These are phyloP conservation scores for Leccinellum albellum DNA, from an alignment of 768 basidiomycete species.

Conservation along the genomic window DNA sequence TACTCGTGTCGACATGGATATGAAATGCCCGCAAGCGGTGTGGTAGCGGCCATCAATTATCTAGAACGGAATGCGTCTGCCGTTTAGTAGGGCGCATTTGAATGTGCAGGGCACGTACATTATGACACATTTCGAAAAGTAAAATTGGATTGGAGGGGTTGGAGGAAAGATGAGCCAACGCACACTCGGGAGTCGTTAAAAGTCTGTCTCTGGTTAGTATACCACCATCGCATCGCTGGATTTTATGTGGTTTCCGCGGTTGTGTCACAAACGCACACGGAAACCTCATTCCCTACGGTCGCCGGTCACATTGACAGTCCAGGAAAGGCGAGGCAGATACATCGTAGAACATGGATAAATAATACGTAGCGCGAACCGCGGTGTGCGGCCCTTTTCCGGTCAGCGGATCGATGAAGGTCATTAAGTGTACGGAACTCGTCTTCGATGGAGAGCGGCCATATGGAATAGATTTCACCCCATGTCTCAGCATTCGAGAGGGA, in stretches of 20 bases:
- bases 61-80: slow-evolving; percentile 32
- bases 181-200: slow-evolving; percentile 18
- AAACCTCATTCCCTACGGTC: slow-evolving; percentile 36
- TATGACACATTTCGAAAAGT: slow-evolving; percentile 59
- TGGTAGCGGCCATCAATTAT: slow-evolving; percentile 76
- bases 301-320: slow-evolving; percentile 31
- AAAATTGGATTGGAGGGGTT: slow-evolving; percentile 9
- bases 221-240: slow-evolving; percentile 13
- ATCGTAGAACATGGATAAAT: slow-evolving; percentile 19
- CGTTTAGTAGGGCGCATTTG: not conserved
- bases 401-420: slow-evolving; percentile 9
- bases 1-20: slow-evolving; percentile 62
- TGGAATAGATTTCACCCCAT: not conserved
- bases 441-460: not conserved
- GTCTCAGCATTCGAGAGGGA: slow-evolving; percentile 1
- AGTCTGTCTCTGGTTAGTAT: slow-evolving; percentile 11
- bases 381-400: slow-evolving; percentile 6
- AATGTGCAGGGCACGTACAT: slow-evolving; percentile 43
- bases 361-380: slow-evolving; percentile 20
- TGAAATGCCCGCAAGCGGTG: slow-evolving; percentile 66
- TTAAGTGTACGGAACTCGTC: slow-evolving; percentile 10
- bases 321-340: slow-evolving; percentile 35
- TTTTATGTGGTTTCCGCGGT: slow-evolving; percentile 30
- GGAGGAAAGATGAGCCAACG: slow-evolving; percentile 12
- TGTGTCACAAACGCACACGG: slow-evolving; percentile 36